These are phyloP conservation scores for Metschnikowia lunata DNA, from an alignment of 805 yeast genomes.

Conservation along the genomic window DNA sequence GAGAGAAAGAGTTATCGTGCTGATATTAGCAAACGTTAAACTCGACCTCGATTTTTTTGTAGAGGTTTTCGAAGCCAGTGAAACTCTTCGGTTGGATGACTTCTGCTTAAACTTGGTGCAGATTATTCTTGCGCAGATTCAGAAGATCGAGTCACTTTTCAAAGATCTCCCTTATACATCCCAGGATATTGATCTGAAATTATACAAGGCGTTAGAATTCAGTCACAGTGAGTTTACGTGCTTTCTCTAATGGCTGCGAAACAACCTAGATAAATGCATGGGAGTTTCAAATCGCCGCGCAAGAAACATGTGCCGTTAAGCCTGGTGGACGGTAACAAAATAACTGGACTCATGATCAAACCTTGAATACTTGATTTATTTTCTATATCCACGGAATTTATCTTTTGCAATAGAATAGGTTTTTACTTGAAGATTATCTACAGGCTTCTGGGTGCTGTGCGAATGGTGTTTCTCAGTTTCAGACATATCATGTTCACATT, in stretches of 20 bases:
- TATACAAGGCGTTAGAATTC: slow-evolving; percentile 24
- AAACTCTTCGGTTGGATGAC: slow-evolving; percentile 32
- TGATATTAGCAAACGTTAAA: slow-evolving; percentile 27
- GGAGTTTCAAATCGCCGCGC: not conserved
- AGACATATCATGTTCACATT: too few relatives aligned
- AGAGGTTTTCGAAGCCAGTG: slow-evolving; percentile 36
- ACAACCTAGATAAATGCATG: not conserved
- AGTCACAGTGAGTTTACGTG: slow-evolving; percentile 33
- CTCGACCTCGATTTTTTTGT: slow-evolving; percentile 37
- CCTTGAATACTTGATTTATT: too few relatives aligned
- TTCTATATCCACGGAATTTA: too few relatives aligned
- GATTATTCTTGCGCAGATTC: slow-evolving; percentile 25
- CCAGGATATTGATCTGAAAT: slow-evolving; percentile 26
- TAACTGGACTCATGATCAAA: too few relatives aligned
- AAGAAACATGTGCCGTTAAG: not conserved
- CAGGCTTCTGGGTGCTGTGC: too few relatives aligned
- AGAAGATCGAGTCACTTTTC: slow-evolving; percentile 22
- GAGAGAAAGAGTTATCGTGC: slow-evolving; percentile 14
- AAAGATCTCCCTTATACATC: slow-evolving; percentile 21
- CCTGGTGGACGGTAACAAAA: not conserved
- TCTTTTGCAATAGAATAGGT: too few relatives aligned
- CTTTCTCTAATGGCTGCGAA: slow-evolving; percentile 15
- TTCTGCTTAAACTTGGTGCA: slow-evolving; percentile 30
- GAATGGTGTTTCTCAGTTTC: too few relatives aligned
- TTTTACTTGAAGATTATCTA: too few relatives aligned